A percentile compares a stretch with the other conserved stretches of the same genome.
Evolutionary conservation across 495 filamentous ascomycete genomes (phyloP).

Genomic region (Monascus purpureus): DNA sequence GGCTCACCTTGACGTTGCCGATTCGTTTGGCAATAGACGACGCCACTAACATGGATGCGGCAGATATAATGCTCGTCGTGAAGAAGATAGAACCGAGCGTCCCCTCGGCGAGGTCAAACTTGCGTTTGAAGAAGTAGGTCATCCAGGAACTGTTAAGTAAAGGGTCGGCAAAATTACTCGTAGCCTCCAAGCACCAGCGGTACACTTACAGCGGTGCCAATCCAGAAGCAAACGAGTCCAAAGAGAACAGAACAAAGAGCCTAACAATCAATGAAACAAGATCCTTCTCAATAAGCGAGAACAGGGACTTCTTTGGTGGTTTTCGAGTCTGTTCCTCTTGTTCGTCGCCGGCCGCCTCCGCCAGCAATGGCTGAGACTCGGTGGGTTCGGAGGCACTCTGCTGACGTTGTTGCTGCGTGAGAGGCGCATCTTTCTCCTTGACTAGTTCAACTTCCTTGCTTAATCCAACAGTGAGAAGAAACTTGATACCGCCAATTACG

Average conservation of each 20-base stretch:
- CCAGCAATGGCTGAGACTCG: constrained; percentile 36
- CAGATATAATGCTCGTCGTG: constrained; percentile 48
- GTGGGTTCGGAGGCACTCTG: constrained; percentile 6
- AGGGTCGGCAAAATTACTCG: background rate
- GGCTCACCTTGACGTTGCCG: constrained; percentile 51
- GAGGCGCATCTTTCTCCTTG: constrained; percentile 8
- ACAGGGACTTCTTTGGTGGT: constrained; percentile 8
- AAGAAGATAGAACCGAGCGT: constrained; percentile 60
- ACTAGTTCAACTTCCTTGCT: constrained; percentile 47
- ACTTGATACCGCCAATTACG: constrained; percentile 51
- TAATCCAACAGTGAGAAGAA: constrained; percentile 43
- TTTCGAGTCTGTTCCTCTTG: constrained; percentile 1
- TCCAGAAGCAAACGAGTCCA: constrained; percentile 70
- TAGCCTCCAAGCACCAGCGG: background rate
- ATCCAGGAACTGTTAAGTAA: constrained; percentile 40
- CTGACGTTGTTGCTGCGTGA: constrained; percentile 2
- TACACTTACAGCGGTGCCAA: constrained; percentile 50
- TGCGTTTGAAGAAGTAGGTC: constrained; percentile 64
- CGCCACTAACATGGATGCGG: constrained; percentile 55
- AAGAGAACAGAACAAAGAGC: constrained; percentile 59
- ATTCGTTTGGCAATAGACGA: constrained; percentile 63
- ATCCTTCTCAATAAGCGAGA: constrained; percentile 41
- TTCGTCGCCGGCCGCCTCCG: constrained; percentile 9
- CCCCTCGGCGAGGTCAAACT: constrained; percentile 56
- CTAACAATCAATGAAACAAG: constrained; percentile 49